Percentiles rank a stretch among this genome's conserved stretches.
These are phyloP conservation scores for Musa beccarii DNA, from an alignment of 176 grass and related monocot species.

Conservation along the genomic window DNA sequence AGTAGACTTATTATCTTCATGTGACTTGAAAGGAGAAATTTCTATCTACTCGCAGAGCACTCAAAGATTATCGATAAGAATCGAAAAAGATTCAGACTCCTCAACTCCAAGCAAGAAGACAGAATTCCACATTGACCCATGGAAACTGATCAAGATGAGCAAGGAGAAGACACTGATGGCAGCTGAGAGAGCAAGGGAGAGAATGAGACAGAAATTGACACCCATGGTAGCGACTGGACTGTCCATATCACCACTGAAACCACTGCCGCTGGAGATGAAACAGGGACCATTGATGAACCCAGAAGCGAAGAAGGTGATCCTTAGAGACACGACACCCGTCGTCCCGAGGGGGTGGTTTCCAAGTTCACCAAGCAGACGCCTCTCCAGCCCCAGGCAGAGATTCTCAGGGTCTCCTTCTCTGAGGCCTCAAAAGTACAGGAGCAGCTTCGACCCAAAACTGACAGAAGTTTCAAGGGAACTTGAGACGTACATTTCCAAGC, in stretches of 20 bases:
- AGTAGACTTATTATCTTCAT: background rate
- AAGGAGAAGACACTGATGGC: conserved; percentile 74
- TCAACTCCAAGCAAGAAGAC: conserved; percentile 33
- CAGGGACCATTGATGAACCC: conserved; percentile 52
- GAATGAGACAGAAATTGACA: conserved; percentile 48
- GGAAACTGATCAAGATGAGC: conserved; percentile 86
- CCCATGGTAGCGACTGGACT: background rate
- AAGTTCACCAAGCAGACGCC: conserved; percentile 37
- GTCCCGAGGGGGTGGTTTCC: conserved; percentile 53
- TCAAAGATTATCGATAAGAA: conserved; percentile 64
- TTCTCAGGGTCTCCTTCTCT: conserved; percentile 70
- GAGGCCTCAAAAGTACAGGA: conserved; percentile 50
- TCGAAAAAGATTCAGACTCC: conserved; percentile 48
- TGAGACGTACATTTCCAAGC: conserved; percentile 71
- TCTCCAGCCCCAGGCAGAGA: conserved; percentile 63
- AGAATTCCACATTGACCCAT: conserved; percentile 76
- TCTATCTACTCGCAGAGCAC: conserved; percentile 36
- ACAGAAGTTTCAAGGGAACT: conserved; percentile 76
- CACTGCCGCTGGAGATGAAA: conserved; percentile 73
- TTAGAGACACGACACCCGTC: conserved; percentile 43
- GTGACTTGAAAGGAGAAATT: background rate
- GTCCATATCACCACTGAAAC: conserved; percentile 41
- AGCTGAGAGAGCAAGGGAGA: conserved; percentile 60
- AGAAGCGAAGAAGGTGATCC: conserved; percentile 31
- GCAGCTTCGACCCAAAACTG: conserved; percentile 63